Percentiles rank a stretch among this genome's conserved stretches.
Evolutionary conservation across 2,329 filamentous ascomycete genomes (phyloP).

Genomic region (Cladosporium sp.): DNA sequence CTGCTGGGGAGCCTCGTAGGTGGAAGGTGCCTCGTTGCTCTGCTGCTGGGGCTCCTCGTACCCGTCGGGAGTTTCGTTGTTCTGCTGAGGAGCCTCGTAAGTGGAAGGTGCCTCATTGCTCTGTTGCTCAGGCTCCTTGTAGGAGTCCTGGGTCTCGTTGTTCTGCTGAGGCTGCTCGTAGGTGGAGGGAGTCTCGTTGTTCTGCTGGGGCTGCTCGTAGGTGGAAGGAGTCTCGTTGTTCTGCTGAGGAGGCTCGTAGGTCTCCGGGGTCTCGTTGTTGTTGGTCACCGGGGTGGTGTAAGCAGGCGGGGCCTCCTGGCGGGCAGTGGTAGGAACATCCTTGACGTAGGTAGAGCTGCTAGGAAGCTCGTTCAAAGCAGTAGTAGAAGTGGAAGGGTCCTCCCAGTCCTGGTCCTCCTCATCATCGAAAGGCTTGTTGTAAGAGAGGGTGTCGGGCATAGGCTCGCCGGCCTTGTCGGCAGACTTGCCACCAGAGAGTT

Average conservation of each 20-base stretch:
- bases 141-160: background rate
- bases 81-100: background rate
- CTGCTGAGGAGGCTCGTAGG: background rate
- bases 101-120: background rate
- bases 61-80: background rate
- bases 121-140: background rate
- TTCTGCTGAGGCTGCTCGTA: background rate
- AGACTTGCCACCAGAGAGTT: background rate
- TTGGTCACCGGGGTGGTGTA: background rate
- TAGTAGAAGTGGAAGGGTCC: background rate
- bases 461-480: background rate
- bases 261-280: background rate
- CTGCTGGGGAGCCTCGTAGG: background rate
- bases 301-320: background rate
- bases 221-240: background rate
- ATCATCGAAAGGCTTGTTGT: slow-evolving; percentile 12
- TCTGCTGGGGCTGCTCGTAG: background rate
- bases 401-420: slow-evolving; percentile 9
- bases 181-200: background rate
- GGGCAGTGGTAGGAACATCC: background rate
- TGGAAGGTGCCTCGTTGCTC: background rate
- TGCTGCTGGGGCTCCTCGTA: background rate
- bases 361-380: background rate
- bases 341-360: background rate
- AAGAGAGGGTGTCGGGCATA: slow-evolving; percentile 1